Evolutionary conservation across 352 stramenopile genomes (phyloP).

Genomic region (Globisporangium paddicum): DNA sequence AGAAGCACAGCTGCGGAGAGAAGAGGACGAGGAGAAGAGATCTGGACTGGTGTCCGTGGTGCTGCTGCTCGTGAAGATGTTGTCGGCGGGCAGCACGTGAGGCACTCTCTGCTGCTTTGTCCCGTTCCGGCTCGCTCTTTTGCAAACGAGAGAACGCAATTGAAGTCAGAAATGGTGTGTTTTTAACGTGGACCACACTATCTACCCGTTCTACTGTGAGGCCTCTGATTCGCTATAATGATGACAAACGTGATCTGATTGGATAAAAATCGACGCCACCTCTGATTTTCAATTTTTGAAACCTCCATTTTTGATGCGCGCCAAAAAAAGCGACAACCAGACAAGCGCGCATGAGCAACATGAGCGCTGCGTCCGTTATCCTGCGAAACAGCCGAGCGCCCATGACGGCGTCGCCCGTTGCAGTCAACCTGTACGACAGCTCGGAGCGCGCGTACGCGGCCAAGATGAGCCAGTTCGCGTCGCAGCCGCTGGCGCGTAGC

Average conservation of each 20-base stretch:
- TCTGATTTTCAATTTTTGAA: slow-evolving; percentile 2
- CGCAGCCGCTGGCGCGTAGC: slow-evolving; percentile 12
- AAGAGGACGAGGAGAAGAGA: background rate
- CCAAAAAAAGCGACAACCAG: slow-evolving; percentile 10
- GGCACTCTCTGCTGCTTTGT: background rate
- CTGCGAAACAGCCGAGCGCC: background rate
- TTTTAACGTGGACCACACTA: background rate
- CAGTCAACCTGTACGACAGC: slow-evolving; percentile 15
- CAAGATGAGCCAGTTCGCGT: slow-evolving; percentile 11
- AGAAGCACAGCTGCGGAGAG: background rate
- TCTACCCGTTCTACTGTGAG: too few species aligned
- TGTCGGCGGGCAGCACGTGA: too few species aligned
- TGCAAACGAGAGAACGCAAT: background rate
- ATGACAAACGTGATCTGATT: background rate
- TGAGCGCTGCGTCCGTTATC: background rate
- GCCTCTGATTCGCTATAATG: background rate
- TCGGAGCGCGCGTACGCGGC: slow-evolving; percentile 7
- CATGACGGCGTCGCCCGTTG: background rate
- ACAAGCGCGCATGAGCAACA: too few species aligned
- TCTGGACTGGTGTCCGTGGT: background rate
- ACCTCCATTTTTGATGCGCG: background rate
- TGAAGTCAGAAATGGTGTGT: background rate
- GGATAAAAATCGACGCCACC: background rate
- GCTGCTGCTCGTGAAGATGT: background rate
- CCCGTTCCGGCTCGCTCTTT: background rate